phyloP scores from a whole-genome alignment of 129 eudicot species.

The Saussurea involucrata region DNA sequence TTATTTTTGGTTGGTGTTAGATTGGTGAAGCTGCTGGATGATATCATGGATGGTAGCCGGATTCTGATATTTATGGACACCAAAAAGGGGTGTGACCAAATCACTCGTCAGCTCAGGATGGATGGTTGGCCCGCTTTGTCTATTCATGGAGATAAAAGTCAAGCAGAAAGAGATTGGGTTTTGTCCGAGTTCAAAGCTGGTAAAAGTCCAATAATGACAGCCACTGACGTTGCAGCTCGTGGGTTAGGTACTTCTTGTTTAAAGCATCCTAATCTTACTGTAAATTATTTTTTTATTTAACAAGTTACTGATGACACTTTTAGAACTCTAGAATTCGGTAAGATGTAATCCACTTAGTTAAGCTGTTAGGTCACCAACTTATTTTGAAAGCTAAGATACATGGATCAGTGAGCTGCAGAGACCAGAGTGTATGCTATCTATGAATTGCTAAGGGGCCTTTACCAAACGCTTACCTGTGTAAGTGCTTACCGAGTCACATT shows the following conservation, averaged over 20 bases:
- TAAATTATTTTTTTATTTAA: background rate
- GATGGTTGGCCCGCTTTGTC: constrained; percentile 99
- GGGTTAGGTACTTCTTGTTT: constrained; percentile 71
- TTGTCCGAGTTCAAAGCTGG: constrained; percentile 89
- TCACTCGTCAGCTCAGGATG: constrained; percentile 87
- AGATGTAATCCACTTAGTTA: background rate
- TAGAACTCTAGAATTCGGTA: background rate
- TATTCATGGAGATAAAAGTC: constrained; percentile 97
- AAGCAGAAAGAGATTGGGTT: constrained; percentile 99
- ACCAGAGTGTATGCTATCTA: too few species aligned
- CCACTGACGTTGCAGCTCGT: constrained; percentile 98
- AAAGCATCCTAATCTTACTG: background rate
- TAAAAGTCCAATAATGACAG: constrained; percentile 95
- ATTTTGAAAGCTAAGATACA: background rate
- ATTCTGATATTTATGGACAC: constrained; percentile 95
- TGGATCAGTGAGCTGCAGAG: background rate
- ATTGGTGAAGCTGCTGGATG: constrained; percentile 89
- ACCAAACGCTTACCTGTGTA: too few species aligned
- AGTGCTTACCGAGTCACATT: too few species aligned
- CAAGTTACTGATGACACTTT: background rate
- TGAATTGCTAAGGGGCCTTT: too few species aligned
- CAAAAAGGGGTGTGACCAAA: constrained; percentile 92
- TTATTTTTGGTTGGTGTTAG: constrained; percentile 19
- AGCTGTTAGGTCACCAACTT: background rate
- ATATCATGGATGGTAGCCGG: constrained; percentile 97